phyloP scores from a whole-genome alignment of 129 eudicot genomes.

The Tagetes erecta region DNA sequence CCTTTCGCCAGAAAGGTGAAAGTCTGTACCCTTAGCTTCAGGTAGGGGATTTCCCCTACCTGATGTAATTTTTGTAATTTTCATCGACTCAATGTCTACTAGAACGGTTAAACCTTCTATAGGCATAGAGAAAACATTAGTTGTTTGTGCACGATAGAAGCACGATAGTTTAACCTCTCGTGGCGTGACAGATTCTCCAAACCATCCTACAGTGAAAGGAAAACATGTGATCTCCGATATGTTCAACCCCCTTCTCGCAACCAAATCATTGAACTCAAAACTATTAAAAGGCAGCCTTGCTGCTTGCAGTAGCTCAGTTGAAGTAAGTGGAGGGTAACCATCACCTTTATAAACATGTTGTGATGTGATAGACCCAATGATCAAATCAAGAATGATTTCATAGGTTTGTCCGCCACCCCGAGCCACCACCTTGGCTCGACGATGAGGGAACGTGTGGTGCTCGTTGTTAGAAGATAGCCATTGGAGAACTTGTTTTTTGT shows the following conservation, averaged over 20 bases:
- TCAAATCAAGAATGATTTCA: constrained; percentile 57
- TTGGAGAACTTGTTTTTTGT: constrained; percentile 50
- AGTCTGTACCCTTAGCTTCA: constrained; percentile 60
- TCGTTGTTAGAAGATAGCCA: constrained; percentile 49
- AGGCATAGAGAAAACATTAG: constrained; percentile 76
- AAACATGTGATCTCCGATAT: constrained; percentile 72
- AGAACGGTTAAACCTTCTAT: constrained; percentile 64
- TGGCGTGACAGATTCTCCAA: constrained; percentile 49
- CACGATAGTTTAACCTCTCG: constrained; percentile 68
- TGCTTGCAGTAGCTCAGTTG: constrained; percentile 57
- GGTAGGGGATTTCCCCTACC: constrained; percentile 49
- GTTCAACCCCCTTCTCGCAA: constrained; percentile 57
- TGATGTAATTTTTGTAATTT: constrained; percentile 31
- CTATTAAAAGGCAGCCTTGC: constrained; percentile 44
- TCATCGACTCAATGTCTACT: constrained; percentile 51
- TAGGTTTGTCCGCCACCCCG: constrained; percentile 55
- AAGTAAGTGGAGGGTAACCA: constrained; percentile 70
- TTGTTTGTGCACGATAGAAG: constrained; percentile 65
- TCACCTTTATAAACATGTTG: constrained; percentile 61
- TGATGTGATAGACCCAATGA: constrained; percentile 40
- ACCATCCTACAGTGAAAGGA: constrained; percentile 85
- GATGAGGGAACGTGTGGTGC: constrained; percentile 51
- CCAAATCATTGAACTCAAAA: constrained; percentile 49
- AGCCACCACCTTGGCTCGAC: constrained; percentile 61
- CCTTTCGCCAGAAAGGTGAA: constrained; percentile 31